Evolutionary conservation across 352 stramenopile species (phyloP), one percentile per base, ranked within the genome.

Genomic region (Phytophthora pini): DNA sequence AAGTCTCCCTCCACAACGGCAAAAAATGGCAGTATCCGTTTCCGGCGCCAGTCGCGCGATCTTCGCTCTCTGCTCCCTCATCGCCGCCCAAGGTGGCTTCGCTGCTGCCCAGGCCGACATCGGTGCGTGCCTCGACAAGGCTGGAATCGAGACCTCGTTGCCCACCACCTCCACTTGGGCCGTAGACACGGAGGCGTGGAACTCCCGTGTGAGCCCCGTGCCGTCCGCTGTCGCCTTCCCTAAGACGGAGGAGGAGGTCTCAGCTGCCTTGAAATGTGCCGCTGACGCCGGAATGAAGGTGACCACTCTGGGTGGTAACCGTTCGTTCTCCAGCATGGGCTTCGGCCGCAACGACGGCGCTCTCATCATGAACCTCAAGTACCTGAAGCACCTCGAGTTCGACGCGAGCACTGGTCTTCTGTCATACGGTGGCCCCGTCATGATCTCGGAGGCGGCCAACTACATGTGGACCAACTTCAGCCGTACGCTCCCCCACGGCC

Each of bases 311-410:
- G 62, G 62, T 41, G 62, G 62, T 32, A 70, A 70, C 62, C 62
- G 65, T 43, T 43, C 36, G 36, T 43, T 43, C 36, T 43, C 36
- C 12, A 43, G 36, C 36, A 43, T 43, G 36, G 65, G 65, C 5
- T 72, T 72, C 36, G 65, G 65, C 20, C 65, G 65, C n/a, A 48
- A 72, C 22, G 65, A 70, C 24, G 65, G 65, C 46, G 65, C 65
- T 47, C 58, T 72, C 6, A 43, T 72, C 31, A 68, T 72, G 13
- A 72, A 68, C 47, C 27, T 72, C 7, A 72, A 68, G 58, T 6
- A 44, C 41, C 13, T 72, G 20, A 68, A 64, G 58, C 52, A 68
- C 22, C 32, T 68, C 7, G 24, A 72, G 34, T 72, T 54, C 39
- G 65, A 72, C 27, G 34, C 43, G 41, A 45, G 24, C 4, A 72